Base-by-base conservation (phyloP, 306 rosid genomes). In the Vigna radiata region DNA sequence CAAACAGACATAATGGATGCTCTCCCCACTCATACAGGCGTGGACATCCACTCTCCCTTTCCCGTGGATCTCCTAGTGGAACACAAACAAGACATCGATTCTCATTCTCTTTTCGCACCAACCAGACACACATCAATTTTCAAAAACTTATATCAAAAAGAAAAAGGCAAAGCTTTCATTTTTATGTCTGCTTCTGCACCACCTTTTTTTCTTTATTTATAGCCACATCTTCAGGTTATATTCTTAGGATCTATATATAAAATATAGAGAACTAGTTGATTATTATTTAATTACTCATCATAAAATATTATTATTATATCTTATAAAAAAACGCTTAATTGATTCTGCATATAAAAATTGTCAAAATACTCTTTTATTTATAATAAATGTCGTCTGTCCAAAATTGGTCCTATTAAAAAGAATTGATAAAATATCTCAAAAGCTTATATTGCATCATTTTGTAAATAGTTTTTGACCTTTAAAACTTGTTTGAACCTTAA, bases 21-120 rank as follows among this genome's bases (percentile, higher is more conserved):
- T 83, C 73, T 76, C 3, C 83, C 88, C 91, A 89, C 97, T 88
- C 84, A 81, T 55, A 33, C 37, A 56, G 60, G 78, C 63, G 77
- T 62, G 84, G 75, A 60, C 81, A 63, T 75, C 84, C 80, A 79
- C 86, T 21, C 75, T 72, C 43, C 82, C 84, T 88, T 84, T 81
- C 82, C 85, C 81, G 55, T 84, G 82, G 79, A 84, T 77, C 84
- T 25, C 44, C 31, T 7, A 69, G 73, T 41, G 82, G 79, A 67
- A 82, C 76, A 52, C 60, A 69, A 79, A 67, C 4, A 64, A n/a
- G 81, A 86, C 87, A 86, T 54, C 39, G 86, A 78, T 89, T 87
- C 87, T 82, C 78, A 77, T 77, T 69, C 86, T 78, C 76, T 78
- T 29, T 29, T 29, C 31, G 31, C 31, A 29, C 31, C 31, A 29